These are phyloP conservation scores for Collybiopsis confluens DNA, from an alignment of 768 basidiomycete genomes.

Conservation along the genomic window DNA sequence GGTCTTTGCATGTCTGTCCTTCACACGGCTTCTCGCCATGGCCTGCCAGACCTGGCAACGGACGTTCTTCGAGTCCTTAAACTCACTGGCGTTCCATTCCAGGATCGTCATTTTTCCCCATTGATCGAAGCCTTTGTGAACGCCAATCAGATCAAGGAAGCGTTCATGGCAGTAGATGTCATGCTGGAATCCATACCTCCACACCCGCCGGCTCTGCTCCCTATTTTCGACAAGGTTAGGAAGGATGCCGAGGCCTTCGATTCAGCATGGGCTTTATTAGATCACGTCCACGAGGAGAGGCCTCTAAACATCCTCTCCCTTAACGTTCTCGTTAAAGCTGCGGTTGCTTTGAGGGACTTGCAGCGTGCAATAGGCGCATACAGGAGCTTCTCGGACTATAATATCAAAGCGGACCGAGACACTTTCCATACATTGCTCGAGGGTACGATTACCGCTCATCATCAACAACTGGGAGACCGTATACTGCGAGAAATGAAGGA, in stretches of 20 bases:
- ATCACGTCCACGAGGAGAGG: slow-evolving; percentile 52
- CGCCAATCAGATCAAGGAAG: slow-evolving; percentile 54
- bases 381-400: slow-evolving; percentile 54
- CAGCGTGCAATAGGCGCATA: slow-evolving; percentile 78
- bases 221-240: slow-evolving; percentile 48
- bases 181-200: slow-evolving; percentile 58
- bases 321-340: slow-evolving; percentile 65
- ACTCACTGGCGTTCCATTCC: slow-evolving; percentile 38
- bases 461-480: slow-evolving; percentile 65
- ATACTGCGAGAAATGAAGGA: slow-evolving; percentile 65
- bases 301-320: slow-evolving; percentile 53
- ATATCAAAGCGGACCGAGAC: slow-evolving; percentile 50
- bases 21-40: slow-evolving; percentile 68
- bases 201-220: slow-evolving; percentile 43
- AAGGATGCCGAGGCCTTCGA: slow-evolving; percentile 54
- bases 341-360: slow-evolving; percentile 57
- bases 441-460: slow-evolving; percentile 55
- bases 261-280: slow-evolving; percentile 57
- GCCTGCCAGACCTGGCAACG: slow-evolving; percentile 64
- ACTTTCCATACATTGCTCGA: slow-evolving; percentile 69
- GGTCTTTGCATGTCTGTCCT: slow-evolving; percentile 69
- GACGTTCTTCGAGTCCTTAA: slow-evolving; percentile 60
- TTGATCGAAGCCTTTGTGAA: slow-evolving; percentile 71
- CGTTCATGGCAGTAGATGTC: slow-evolving; percentile 50
- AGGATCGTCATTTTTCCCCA: slow-evolving; percentile 76